A percentile compares a stretch with the other conserved stretches of the same genome.
These are phyloP conservation scores for Mycena venus DNA, from an alignment of 768 basidiomycete species.

Conservation along the genomic window DNA sequence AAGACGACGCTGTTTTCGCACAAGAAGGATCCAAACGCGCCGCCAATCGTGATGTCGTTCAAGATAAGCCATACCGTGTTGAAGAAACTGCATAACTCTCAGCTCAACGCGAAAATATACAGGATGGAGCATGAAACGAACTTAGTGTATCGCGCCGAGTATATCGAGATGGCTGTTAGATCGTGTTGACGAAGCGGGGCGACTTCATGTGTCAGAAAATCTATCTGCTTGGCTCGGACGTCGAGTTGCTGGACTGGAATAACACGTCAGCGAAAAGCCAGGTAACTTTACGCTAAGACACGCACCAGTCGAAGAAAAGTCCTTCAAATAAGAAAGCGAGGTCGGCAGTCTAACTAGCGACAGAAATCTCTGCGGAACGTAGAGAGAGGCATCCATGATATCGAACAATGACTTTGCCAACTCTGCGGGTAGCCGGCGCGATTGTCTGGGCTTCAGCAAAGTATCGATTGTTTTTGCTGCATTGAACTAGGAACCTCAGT, in stretches of 20 bases:
- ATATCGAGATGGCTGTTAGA: slow-evolving; percentile 51
- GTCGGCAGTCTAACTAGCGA: slow-evolving; percentile 32
- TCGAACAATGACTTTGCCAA: slow-evolving; percentile 28
- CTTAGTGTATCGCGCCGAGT: slow-evolving; percentile 78
- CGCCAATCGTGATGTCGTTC: slow-evolving; percentile 91
- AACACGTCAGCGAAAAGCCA: background rate
- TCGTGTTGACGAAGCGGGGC: slow-evolving; percentile 52
- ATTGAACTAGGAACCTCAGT: slow-evolving; percentile 54
- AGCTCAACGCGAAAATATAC: too few species aligned
- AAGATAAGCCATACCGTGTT: slow-evolving; percentile 92
- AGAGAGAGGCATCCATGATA: slow-evolving; percentile 17
- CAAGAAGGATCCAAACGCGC: slow-evolving; percentile 78
- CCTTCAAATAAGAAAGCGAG: slow-evolving; percentile 47
- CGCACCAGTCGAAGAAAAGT: slow-evolving; percentile 58
- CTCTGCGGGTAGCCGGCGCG: slow-evolving; percentile 27
- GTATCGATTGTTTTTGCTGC: slow-evolving; percentile 52
- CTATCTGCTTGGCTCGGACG: slow-evolving; percentile 65
- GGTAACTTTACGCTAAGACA: too few species aligned
- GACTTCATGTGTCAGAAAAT: slow-evolving; percentile 59
- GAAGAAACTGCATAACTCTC: slow-evolving; percentile 93
- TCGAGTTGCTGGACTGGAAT: slow-evolving; percentile 71
- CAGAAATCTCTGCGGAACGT: slow-evolving; percentile 35
- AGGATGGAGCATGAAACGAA: slow-evolving; percentile 46
- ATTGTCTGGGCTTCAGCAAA: slow-evolving; percentile 32
- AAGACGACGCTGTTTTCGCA: slow-evolving; percentile 72